Evolutionary conservation across 495 filamentous ascomycete genomes (phyloP).

Genomic region (Penicillium manginii): DNA sequence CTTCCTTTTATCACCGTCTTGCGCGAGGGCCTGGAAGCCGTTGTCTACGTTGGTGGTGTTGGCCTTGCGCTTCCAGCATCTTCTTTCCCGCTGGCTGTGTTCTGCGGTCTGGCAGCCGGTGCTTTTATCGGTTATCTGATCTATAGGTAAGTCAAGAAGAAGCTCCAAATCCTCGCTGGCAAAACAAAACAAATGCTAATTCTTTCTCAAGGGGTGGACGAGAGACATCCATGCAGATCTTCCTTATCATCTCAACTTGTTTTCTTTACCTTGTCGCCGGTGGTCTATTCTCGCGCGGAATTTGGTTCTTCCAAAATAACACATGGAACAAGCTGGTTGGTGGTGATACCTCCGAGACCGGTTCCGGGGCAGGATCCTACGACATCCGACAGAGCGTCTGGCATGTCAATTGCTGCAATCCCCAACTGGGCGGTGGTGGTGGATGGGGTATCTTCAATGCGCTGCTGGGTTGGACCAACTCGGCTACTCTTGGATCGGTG

Average conservation of each 20-base stretch:
- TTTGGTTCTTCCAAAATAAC: conserved; percentile 72
- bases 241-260: conserved; percentile 80
- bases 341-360: conserved; percentile 73
- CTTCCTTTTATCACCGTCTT: conserved; percentile 85
- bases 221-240: conserved; percentile 70
- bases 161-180: not conserved
- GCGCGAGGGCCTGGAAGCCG: conserved; percentile 79
- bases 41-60: conserved; percentile 83
- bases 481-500: conserved; percentile 77
- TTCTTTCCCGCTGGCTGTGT: conserved; percentile 73
- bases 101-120: conserved; percentile 69
- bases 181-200: not conserved
- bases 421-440: conserved; percentile 68
- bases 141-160: conserved; percentile 65
- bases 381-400: conserved; percentile 83
- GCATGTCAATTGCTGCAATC: conserved; percentile 91
- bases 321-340: conserved; percentile 69
- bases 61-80: conserved; percentile 72
- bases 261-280: conserved; percentile 86
- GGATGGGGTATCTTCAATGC: conserved; percentile 94
- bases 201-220: conserved; percentile 56
- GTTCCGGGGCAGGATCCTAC: conserved; percentile 83
- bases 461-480: conserved; percentile 81
- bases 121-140: conserved; percentile 67
- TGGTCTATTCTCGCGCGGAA: conserved; percentile 75